Evolutionary conservation across 1,139 yeast species (phyloP).

Genomic region (Zygotorulaspora mrakii): DNA sequence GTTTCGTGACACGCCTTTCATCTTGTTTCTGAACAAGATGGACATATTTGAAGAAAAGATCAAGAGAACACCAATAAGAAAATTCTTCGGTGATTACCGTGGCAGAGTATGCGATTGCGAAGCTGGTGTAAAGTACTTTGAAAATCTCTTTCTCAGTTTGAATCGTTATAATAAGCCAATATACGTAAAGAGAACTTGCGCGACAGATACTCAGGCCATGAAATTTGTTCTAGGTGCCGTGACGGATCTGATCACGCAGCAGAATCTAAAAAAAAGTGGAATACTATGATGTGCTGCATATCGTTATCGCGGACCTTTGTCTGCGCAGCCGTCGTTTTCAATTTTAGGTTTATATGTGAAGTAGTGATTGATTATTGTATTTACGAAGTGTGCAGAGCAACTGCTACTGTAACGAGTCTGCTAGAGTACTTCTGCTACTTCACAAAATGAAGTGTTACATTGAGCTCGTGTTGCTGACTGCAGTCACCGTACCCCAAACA

Average conservation of each 20-base stretch:
- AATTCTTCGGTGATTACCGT: constrained; percentile 68
- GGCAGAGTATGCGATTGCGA: constrained; percentile 63
- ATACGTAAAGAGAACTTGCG: constrained; percentile 91
- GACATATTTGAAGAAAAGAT: constrained; percentile 78
- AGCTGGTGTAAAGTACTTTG: constrained; percentile 65
- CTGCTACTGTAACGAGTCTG: too few relatives aligned
- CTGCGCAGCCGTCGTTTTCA: too few relatives aligned
- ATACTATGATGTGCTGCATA: constrained; percentile 44
- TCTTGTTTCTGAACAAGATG: constrained; percentile 80
- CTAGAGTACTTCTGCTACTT: too few relatives aligned
- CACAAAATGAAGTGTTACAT: too few relatives aligned
- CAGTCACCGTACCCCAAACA: too few relatives aligned
- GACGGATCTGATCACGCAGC: constrained; percentile 84
- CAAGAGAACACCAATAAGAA: constrained; percentile 55
- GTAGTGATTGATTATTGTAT: neutral
- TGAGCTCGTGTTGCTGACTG: too few relatives aligned
- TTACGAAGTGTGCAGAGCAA: constrained; percentile 3
- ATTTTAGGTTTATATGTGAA: too few relatives aligned
- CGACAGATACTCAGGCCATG: constrained; percentile 89
- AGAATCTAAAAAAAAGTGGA: constrained; percentile 79
- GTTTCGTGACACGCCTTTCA: constrained; percentile 84
- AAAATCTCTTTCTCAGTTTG: constrained; percentile 55
- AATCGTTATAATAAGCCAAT: constrained; percentile 65
- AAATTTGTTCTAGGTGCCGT: constrained; percentile 87
- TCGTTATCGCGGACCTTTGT: neutral